Evolutionary conservation across 1,284 basidiomycete species (phyloP).

Genomic region (Heterobasidion irregulare): DNA sequence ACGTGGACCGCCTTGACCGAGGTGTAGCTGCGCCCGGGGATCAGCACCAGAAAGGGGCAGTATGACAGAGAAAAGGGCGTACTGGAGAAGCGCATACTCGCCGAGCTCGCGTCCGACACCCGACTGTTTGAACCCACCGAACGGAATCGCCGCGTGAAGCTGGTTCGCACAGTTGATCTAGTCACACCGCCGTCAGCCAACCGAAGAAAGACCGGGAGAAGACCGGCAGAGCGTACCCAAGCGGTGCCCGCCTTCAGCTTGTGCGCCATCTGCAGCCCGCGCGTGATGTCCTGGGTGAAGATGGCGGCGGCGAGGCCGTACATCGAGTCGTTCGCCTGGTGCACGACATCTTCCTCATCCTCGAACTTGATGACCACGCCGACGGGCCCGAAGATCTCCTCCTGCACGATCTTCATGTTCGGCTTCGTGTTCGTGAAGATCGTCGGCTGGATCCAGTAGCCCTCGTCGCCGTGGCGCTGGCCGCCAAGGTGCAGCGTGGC

Average conservation of each 20-base stretch:
- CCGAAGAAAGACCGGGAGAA: constrained; percentile 2
- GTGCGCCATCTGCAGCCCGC: constrained; percentile 71
- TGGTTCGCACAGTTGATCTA: constrained; percentile 73
- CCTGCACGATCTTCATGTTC: constrained; percentile 81
- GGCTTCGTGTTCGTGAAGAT: constrained; percentile 76
- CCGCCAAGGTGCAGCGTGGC: constrained; percentile 81
- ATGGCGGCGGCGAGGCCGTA: constrained; percentile 87
- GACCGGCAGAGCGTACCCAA: constrained; percentile 34
- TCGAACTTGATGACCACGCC: constrained; percentile 69
- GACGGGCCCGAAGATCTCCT: constrained; percentile 91
- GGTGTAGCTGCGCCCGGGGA: constrained; percentile 55
- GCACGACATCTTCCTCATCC: constrained; percentile 56
- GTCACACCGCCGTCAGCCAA: constrained; percentile 6
- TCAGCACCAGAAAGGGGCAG: constrained; percentile 7
- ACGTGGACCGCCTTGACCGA: constrained; percentile 80
- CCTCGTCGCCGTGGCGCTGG: constrained; percentile 62
- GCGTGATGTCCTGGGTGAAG: constrained; percentile 74
- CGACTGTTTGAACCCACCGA: constrained; percentile 86
- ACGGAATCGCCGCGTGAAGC: constrained; percentile 61
- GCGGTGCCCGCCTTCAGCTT: constrained; percentile 78
- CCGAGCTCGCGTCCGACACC: constrained; percentile 85
- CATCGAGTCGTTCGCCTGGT: constrained; percentile 75
- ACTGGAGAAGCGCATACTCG: constrained; percentile 71
- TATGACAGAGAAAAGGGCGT: constrained; percentile 24
- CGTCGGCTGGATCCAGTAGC: constrained; percentile 77